Evolutionary conservation across 192 early-diverging fungal species (phyloP).

Genomic region (Backusella macrospora): DNA sequence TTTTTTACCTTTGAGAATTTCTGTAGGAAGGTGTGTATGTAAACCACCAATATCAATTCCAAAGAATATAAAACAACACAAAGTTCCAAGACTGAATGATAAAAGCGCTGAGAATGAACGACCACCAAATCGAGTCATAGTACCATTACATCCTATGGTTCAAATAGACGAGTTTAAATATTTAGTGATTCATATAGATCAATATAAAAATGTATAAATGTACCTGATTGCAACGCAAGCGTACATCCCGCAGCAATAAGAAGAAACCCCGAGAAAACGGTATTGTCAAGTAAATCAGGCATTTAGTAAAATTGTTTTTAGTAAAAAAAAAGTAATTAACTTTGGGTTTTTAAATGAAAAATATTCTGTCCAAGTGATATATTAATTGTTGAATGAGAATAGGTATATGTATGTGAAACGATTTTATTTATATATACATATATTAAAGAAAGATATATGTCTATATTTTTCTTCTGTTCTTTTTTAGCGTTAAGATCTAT

Average conservation of each 20-base stretch:
- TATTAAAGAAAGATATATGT: neutral
- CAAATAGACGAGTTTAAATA: no score
- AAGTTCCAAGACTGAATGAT: constrained; percentile 24
- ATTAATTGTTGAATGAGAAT: neutral
- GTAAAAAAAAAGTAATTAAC: neutral
- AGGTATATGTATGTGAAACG: neutral
- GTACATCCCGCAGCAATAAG: constrained; percentile 34
- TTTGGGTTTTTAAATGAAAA: neutral
- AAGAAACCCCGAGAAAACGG: constrained; percentile 28
- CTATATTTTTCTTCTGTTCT: neutral
- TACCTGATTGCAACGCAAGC: constrained; percentile 37
- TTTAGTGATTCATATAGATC: neutral
- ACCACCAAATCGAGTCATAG: constrained; percentile 26
- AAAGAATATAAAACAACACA: constrained; percentile 30
- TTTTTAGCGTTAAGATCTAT: neutral
- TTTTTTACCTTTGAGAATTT: constrained; percentile 18
- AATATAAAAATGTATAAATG: neutral
- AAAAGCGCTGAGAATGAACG: constrained; percentile 29
- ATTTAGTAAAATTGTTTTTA: neutral
- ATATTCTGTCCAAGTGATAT: no score
- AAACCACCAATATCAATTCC: constrained; percentile 26
- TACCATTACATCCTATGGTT: constrained; percentile 29
- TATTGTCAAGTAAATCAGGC: constrained; percentile 22
- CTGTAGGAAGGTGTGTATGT: constrained; percentile 20
- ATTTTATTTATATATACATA: constrained; percentile 1